phyloP scores from a whole-genome alignment of 2,329 filamentous ascomycete genomes.

The Fusarium sp. region DNA sequence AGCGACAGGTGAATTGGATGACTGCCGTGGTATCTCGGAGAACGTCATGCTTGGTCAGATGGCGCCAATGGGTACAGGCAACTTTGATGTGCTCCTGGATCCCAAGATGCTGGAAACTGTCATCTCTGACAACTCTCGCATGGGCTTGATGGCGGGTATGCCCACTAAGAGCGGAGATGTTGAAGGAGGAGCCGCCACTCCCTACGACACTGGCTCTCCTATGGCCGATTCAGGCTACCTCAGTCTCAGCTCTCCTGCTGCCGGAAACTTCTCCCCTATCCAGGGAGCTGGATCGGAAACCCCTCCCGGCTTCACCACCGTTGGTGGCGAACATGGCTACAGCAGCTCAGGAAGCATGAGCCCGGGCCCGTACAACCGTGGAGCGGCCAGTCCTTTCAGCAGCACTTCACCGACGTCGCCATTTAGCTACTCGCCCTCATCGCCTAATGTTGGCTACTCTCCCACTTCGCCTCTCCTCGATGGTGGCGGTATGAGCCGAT shows the following conservation, averaged over 20 bases:
- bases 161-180: conserved; percentile 80
- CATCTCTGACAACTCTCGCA: conserved; percentile 90
- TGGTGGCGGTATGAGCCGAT: conserved; percentile 63
- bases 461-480: conserved; percentile 79
- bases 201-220: conserved; percentile 90
- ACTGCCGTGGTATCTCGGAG: conserved; percentile 97
- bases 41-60: conserved; percentile 99
- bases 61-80: conserved; percentile 95
- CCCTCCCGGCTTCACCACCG: conserved; percentile 73
- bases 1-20: conserved; percentile 93
- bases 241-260: conserved; percentile 72
- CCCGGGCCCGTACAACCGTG: conserved; percentile 77
- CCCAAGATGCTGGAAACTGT: conserved; percentile 96
- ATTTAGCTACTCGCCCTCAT: conserved; percentile 81
- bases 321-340: conserved; percentile 59
- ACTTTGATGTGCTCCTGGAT: conserved; percentile 94
- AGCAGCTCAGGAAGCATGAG: conserved; percentile 67
- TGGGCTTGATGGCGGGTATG: conserved; percentile 84
- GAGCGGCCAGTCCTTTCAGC: conserved; percentile 80
- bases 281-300: conserved; percentile 79
- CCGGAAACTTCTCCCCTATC: conserved; percentile 81
- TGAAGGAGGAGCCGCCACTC: conserved; percentile 90
- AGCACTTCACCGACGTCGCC: conserved; percentile 76
- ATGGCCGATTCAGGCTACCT: conserved; percentile 79
- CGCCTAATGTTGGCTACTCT: conserved; percentile 79